phyloP scores from a whole-genome alignment of 2,329 filamentous ascomycete genomes.

The Fusarium hainanense region DNA sequence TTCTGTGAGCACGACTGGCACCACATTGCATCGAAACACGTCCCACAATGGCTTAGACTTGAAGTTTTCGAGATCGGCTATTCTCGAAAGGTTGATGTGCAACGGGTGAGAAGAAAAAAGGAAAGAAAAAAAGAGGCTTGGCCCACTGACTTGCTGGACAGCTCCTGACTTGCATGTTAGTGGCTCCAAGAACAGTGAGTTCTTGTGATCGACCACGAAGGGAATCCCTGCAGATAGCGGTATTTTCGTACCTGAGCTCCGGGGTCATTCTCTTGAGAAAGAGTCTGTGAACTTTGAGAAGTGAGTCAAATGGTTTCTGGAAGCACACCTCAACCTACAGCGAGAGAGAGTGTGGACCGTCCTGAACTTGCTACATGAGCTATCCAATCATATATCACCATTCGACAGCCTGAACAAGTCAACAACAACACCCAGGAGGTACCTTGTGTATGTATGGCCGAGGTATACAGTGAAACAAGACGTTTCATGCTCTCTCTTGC shows the following conservation, averaged over 20 bases:
- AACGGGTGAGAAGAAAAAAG: slow-evolving; percentile 1
- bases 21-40: slow-evolving; percentile 18
- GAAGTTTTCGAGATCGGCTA: slow-evolving; percentile 31
- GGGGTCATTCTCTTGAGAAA: background rate
- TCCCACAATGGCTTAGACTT: slow-evolving; percentile 30
- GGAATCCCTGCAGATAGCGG: slow-evolving; percentile 38
- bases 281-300: background rate
- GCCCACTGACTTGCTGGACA: background rate
- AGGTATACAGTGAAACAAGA: slow-evolving; percentile 17
- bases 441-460: slow-evolving; percentile 3
- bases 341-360: slow-evolving; percentile 17
- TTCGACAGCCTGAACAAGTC: slow-evolving; percentile 11
- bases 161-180: slow-evolving; percentile 35
- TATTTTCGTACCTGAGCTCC: slow-evolving; percentile 35
- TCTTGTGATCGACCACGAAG: slow-evolving; percentile 39
- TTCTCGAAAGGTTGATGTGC: slow-evolving; percentile 33
- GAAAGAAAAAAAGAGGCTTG: background rate
- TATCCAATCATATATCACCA: slow-evolving; percentile 29
- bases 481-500: slow-evolving; percentile 17
- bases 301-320: slow-evolving; percentile 40
- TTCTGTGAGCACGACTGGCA: slow-evolving; percentile 15
- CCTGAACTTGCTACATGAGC: slow-evolving; percentile 21
- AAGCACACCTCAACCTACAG: slow-evolving; percentile 40
- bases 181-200: slow-evolving; percentile 42
- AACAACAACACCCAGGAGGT: background rate